Conservation (phyloP, 129 eudicot species). For the Artemisia argyi region DNA sequence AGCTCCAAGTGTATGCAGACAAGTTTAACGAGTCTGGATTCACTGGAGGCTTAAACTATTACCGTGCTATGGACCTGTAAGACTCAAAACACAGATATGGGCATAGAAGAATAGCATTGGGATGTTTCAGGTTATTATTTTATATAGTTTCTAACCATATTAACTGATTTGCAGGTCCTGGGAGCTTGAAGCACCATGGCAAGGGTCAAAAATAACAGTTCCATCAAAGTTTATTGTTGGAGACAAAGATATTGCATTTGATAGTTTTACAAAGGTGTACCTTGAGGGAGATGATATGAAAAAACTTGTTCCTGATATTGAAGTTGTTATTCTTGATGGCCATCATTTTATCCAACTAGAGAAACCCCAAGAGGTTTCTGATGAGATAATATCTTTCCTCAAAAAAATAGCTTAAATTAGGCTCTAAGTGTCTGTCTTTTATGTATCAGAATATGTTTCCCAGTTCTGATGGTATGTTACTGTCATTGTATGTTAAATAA, state of each 20-base stretch:
- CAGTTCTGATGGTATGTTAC: too few relatives aligned
- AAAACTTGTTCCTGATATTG: slow-evolving; percentile 21
- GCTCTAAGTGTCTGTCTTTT: slow-evolving; percentile 14
- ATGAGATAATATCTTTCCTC: slow-evolving; percentile 27
- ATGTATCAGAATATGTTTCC: not conserved
- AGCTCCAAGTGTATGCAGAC: slow-evolving; percentile 25
- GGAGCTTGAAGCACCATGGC: slow-evolving; percentile 34
- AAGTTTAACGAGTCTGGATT: slow-evolving; percentile 33
- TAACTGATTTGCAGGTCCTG: slow-evolving; percentile 21
- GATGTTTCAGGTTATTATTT: not conserved
- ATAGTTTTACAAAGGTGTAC: slow-evolving; percentile 11
- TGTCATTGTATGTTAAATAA: too few relatives aligned
- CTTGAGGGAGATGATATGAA: slow-evolving; percentile 13
- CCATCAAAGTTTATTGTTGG: slow-evolving; percentile 32
- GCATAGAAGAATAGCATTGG: too few relatives aligned
- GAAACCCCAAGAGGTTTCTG: slow-evolving; percentile 26
- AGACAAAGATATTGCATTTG: slow-evolving; percentile 28
- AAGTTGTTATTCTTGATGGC: slow-evolving; percentile 26
- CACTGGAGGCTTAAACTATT: slow-evolving; percentile 31
- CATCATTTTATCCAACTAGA: slow-evolving; percentile 26
- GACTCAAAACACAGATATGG: not conserved
- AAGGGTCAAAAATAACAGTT: slow-evolving; percentile 26
- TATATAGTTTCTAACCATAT: not conserved
- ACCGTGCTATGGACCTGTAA: slow-evolving; percentile 38
- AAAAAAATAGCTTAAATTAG: slow-evolving; percentile 19